phyloP scores from a whole-genome alignment of 192 early-diverging fungal species.

The Dimargaris xerosporica region DNA sequence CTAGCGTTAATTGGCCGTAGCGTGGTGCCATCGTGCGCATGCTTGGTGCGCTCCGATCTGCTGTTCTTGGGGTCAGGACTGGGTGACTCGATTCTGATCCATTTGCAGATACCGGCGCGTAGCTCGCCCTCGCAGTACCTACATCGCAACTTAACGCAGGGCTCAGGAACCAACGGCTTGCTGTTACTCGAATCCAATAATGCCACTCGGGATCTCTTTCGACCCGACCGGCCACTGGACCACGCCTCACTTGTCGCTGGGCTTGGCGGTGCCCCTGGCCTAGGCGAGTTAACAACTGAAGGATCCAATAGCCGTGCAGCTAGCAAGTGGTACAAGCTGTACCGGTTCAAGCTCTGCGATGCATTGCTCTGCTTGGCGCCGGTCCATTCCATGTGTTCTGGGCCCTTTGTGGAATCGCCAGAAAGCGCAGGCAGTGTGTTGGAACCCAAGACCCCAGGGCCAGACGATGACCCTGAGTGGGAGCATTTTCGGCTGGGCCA shows the following conservation, averaged over 20 bases:
- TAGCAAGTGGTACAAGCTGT: constrained; percentile 6
- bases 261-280: background rate
- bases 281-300: background rate
- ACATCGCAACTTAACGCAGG: background rate
- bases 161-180: background rate
- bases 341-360: constrained; percentile 15
- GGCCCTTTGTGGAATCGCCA: background rate
- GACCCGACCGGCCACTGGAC: background rate
- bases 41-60: constrained; percentile 29
- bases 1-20: constrained; percentile 28
- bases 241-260: background rate
- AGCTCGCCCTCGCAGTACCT: background rate
- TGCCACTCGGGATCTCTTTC: background rate
- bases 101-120: constrained; percentile 29
- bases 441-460: no score
- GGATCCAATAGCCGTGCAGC: background rate
- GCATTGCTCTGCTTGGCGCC: constrained; percentile 16
- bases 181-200: background rate
- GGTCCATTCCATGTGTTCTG: constrained; percentile 1
- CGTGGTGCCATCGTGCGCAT: constrained; percentile 37
- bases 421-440: no score
- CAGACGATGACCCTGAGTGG: no score
- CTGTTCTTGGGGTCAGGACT: constrained; percentile 58
- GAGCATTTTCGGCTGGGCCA: no score
- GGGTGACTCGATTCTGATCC: constrained; percentile 53